Conservation (phyloP, 768 basidiomycete genomes). For the Botryobasidium botryosum region DNA sequence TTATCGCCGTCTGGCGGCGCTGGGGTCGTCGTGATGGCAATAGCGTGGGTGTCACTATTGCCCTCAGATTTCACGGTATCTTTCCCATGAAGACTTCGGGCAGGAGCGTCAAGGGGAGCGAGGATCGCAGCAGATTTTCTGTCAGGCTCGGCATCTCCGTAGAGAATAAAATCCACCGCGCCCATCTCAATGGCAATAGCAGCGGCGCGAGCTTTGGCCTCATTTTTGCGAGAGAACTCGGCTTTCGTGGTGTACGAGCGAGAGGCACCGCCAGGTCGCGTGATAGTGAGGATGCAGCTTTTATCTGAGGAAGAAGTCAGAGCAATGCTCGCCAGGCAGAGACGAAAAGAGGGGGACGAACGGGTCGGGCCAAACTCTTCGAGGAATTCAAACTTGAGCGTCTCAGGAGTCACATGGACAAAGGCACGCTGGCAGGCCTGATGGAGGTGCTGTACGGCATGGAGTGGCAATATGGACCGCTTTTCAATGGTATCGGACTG, state of each 20-base stretch:
- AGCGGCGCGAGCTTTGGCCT: conserved; percentile 38
- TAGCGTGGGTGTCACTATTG: no score
- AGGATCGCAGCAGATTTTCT: background rate
- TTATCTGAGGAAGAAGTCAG: conserved; percentile 25
- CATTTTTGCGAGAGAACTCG: conserved; percentile 28
- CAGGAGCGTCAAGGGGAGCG: conserved; percentile 2
- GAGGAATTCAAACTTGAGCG: conserved; percentile 31
- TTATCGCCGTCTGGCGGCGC: conserved; percentile 20
- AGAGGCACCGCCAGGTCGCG: conserved; percentile 32
- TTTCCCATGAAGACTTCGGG: background rate
- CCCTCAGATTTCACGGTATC: no score
- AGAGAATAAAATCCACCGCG: conserved; percentile 38
- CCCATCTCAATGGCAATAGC: conserved; percentile 40
- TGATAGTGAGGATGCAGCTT: conserved; percentile 45
- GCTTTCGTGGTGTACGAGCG: conserved; percentile 39
- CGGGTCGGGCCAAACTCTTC: conserved; percentile 25
- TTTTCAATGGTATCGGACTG: background rate
- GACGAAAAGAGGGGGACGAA: conserved; percentile 16
- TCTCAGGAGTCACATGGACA: conserved; percentile 23
- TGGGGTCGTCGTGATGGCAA: conserved; percentile 7
- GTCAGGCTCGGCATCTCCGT: conserved; percentile 24
- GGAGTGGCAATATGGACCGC: background rate
- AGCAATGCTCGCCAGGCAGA: background rate
- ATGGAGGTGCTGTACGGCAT: conserved; percentile 23
- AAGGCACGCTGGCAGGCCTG: conserved; percentile 28